Evolutionary conservation across 768 basidiomycete species (phyloP), one percentile per base, ranked within the genome.

Genomic region (Lyophyllum semitale): DNA sequence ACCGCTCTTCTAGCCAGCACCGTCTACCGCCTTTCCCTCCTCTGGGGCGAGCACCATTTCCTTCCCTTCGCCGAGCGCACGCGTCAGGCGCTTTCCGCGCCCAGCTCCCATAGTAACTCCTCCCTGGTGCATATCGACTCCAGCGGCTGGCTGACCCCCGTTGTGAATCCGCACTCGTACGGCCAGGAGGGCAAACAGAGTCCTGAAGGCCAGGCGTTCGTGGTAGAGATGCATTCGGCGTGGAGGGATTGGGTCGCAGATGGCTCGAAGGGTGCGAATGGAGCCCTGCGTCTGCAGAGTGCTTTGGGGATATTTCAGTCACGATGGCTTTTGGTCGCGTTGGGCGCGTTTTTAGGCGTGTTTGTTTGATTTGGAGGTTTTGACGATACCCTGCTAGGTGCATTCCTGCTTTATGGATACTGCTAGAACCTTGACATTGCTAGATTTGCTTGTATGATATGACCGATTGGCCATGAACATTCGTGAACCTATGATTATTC

Each of bases 191-290:
- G 88, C 0, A 54, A 68, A 0, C 20, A 82, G 18, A 89, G 88
- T 55, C 82, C 93, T 1, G 93, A 95, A 68, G 85, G 78, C 0
- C 79, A 95, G 71, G 89, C 88, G 7, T 95, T 95, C 68, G 82
- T 89, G 11, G 67, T 95, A 5, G 77, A 85, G 63, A 77, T 94
- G 71, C 77, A 92, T 54, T 81, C 89, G 0, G 88, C 89, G 4
- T 90, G 85, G 77, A 73, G 78, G 41, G 92, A 93, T 59, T 93
- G 91, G 90, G 77, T 80, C 1, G 73, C 70, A 0, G 77, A 66
- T 26, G 87, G 88, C 0, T 71, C 79, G 3, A 70, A 74, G 25
- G 85, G 86, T 7, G 72, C 68, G n/a, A 85, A 79, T 62, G 69
- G 56, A 18, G 76, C 71, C 9, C n/a, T 47, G 11, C 44, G 53